Base-by-base conservation (phyloP, 345 rosid species). In the Populus simonii region DNA sequence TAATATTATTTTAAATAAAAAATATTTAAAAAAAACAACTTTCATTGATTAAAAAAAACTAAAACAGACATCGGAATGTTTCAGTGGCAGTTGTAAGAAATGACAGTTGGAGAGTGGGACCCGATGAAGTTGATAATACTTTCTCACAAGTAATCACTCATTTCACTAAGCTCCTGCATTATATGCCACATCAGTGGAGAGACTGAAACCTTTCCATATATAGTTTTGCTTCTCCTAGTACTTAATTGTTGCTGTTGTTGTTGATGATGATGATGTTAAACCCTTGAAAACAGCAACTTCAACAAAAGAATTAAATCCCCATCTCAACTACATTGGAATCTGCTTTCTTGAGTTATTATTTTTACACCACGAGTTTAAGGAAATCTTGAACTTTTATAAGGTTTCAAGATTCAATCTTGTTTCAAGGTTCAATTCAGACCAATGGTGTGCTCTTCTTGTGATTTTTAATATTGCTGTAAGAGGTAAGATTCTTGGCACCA, bases 81-180 rank as follows among this genome's bases (percentile, higher is more conserved):
- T 74, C 69, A 71, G 74, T 68, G 78, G 80, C 74, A 72, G 83
- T 81, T 83, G 76, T 74, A 82, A 83, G 55, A 73, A 78, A 73
- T 72, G 86, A 86, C 89, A 73, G 78, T 83, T 80, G 83, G 76
- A 72, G 66, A 51, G 47, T 9, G 25, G 82, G 33, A 35, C 78
- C 80, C 75, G 17, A 61, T 41, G 73, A 22, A 59, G 15, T 3
- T 7, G 81, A 79, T 25, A 36, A 39, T 2, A 11, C 70, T 43
- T 6, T 47, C 18, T 29, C 23, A 16, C 53, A 36, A 12, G 36
- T 70, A 83, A 68, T 81, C 81, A 31, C 6, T 15, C 5, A 47
- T 47, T 47, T 39, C 47, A 5, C 66, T 66, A 11, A 20, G 69
- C 38, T 41, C 76, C 70, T 62, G 73, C 74, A 43, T 67, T n/a